Evolutionary conservation across 163 green algal genomes (phyloP), one percentile per base, ranked within the genome.

Genomic region (Chloromonas sp.): DNA sequence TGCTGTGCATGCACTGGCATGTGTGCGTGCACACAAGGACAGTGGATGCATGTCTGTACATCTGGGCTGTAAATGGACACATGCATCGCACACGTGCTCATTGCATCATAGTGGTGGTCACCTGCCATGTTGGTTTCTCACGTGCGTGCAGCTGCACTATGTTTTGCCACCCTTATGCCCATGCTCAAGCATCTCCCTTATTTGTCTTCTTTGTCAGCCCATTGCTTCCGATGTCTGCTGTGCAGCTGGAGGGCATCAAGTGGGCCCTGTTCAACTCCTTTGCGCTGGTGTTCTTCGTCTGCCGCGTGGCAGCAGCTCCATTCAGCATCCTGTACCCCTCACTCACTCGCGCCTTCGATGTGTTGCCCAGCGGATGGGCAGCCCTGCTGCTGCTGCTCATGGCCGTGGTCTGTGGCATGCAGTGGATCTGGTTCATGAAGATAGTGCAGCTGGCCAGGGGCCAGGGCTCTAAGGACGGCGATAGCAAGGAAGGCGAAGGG

Each of bases 361-460:
- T 87, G 1, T 71, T 82, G 2, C 70, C n/a, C 2, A 77, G 79
- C 8, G 66, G 71, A 11, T 85, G 86, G 83, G 80, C 86, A 1
- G 58, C 62, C 66, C 14, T 81, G 78, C 58, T 86, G 61, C 66
- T 85, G 81, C 78, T 36, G 1, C 81, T 89, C 14, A 86, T 84
- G 78, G 1, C 85, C 1, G 79, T 87, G 2, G 81, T 89, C 60
- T 89, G 87, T 60, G 71, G 71, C 0, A 70, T 89, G 60, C 86
- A 89, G 82, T 85, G 86, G 84, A 0, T 89, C 2, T 89, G 86
- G 86, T 89, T 89, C 70, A 81, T 81, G 66, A 87, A 87, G 70
- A 89, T 89, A 62, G 84, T 89, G 60, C 57, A 84, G 60, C 82
- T 89, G 61, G 86, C 86, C n/a, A 36, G 71, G 2, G 70, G 70